Conservation (phyloP, 2,329 filamentous ascomycete species). For the Curvularia sp. region DNA sequence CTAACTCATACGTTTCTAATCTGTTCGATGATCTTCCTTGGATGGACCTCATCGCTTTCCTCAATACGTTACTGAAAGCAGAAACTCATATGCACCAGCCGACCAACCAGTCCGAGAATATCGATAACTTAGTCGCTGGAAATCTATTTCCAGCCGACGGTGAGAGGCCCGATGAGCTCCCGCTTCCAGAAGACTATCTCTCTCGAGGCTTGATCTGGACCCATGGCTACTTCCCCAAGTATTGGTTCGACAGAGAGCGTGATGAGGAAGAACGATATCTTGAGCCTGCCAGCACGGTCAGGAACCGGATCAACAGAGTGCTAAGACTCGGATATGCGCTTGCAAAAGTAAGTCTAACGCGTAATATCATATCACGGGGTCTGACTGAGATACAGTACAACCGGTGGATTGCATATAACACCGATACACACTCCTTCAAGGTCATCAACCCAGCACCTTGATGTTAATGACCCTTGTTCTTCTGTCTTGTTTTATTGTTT, state of each 20-base stretch:
- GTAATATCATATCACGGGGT: neutral
- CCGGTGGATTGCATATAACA: conserved; percentile 43
- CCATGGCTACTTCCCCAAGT: conserved; percentile 63
- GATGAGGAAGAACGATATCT: conserved; percentile 73
- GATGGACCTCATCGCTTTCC: conserved; percentile 58
- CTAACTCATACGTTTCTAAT: conserved; percentile 41
- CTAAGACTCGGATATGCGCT: conserved; percentile 62
- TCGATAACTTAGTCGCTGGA: conserved; percentile 41
- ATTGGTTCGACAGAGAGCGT: conserved; percentile 67
- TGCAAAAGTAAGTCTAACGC: conserved; percentile 47
- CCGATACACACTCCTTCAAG: conserved; percentile 37
- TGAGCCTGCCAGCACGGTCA: conserved; percentile 65
- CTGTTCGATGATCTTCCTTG: conserved; percentile 58
- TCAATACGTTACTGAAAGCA: conserved; percentile 59
- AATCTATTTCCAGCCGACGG: conserved; percentile 57
- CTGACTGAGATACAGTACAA: conserved; percentile 22
- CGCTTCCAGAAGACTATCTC: conserved; percentile 73
- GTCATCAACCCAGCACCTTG: conserved; percentile 5
- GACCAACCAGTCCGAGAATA: conserved; percentile 27
- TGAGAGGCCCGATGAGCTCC: conserved; percentile 52
- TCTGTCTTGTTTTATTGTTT: neutral
- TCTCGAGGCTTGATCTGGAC: conserved; percentile 69
- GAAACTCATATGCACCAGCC: conserved; percentile 34
- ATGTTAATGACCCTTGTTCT: neutral
- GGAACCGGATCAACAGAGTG: conserved; percentile 65